Conservation (phyloP, 148 eudicot genomes). For the Bassia scoparia region DNA sequence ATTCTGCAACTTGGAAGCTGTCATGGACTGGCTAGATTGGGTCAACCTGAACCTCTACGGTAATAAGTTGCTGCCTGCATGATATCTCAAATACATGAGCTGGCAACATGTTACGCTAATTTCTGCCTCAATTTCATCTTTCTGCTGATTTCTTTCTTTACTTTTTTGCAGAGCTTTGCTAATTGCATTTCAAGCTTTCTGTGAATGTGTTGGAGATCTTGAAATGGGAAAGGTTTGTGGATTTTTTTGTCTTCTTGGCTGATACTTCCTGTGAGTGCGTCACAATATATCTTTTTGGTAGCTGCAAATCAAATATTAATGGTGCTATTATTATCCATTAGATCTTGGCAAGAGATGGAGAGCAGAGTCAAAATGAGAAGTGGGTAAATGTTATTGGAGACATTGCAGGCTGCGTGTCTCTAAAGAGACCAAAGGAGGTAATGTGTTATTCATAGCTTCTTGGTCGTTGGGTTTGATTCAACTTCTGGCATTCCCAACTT, state of each 20-base stretch:
- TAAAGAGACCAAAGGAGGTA: constrained; percentile 98
- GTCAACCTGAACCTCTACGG: constrained; percentile 86
- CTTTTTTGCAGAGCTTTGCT: constrained; percentile 58
- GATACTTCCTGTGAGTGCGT: neutral
- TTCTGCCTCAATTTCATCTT: neutral
- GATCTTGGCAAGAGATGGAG: constrained; percentile 86
- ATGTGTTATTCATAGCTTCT: neutral
- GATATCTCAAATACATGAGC: neutral
- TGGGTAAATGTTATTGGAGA: constrained; percentile 89
- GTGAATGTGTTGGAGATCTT: constrained; percentile 98
- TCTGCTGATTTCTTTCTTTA: constrained; percentile 10
- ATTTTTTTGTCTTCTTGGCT: constrained; percentile 3
- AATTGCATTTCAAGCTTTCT: constrained; percentile 90
- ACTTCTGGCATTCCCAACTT: neutral
- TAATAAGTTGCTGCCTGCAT: constrained; percentile 28
- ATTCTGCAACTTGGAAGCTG: constrained; percentile 86
- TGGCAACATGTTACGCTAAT: neutral
- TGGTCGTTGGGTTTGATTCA: neutral
- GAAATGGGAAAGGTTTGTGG: constrained; percentile 91
- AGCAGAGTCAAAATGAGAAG: constrained; percentile 73
- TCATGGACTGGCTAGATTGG: constrained; percentile 69
- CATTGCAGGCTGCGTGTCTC: constrained; percentile 73
- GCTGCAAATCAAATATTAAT: neutral
- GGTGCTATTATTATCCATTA: constrained; percentile 20
- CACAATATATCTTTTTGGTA: neutral